Conservation (phyloP, 2,329 filamentous ascomycete species). For the Plenodomus biglobosus region DNA sequence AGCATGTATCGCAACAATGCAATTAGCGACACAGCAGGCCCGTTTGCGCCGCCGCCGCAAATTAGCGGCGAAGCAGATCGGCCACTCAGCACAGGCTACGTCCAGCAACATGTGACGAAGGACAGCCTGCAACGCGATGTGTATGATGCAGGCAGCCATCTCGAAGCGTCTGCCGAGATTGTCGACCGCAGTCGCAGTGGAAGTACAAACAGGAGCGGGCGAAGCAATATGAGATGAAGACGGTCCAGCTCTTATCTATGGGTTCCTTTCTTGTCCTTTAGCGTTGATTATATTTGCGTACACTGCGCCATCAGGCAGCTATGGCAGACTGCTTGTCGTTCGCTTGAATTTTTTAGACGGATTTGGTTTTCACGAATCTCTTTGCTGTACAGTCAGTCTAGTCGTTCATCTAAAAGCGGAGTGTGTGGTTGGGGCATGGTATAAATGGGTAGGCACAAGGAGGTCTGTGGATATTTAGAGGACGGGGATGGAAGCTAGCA, state of each 20-base stretch:
- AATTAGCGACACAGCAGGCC: slow-evolving; percentile 18
- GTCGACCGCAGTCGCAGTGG: slow-evolving; percentile 40
- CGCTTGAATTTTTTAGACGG: neutral
- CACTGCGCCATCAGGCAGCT: neutral
- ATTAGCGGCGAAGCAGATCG: slow-evolving; percentile 25
- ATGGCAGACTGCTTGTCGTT: neutral
- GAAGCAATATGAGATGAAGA: slow-evolving; percentile 13
- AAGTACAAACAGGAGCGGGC: slow-evolving; percentile 35
- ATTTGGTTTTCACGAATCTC: slow-evolving; percentile 20
- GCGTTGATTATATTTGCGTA: slow-evolving; percentile 4
- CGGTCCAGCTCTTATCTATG: neutral
- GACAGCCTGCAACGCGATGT: slow-evolving; percentile 42
- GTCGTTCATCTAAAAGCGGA: slow-evolving; percentile 2
- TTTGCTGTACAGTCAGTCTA: slow-evolving; percentile 17
- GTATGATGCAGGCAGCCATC: slow-evolving; percentile 33
- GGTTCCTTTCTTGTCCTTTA: too few relatives aligned
- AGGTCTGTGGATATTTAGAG: too few relatives aligned
- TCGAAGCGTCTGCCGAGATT: slow-evolving; percentile 42
- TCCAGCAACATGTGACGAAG: slow-evolving; percentile 43
- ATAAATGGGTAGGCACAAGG: too few relatives aligned
- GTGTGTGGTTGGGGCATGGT: too few relatives aligned
- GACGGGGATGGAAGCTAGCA: too few relatives aligned
- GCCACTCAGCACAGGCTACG: slow-evolving; percentile 43
- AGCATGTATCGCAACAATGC: slow-evolving; percentile 35
- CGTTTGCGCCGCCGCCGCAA: slow-evolving; percentile 15